Percentiles rank a stretch among this genome's conserved stretches.
Conservation (phyloP, 257 asterid genomes). For the Penstemon barbatus region DNA sequence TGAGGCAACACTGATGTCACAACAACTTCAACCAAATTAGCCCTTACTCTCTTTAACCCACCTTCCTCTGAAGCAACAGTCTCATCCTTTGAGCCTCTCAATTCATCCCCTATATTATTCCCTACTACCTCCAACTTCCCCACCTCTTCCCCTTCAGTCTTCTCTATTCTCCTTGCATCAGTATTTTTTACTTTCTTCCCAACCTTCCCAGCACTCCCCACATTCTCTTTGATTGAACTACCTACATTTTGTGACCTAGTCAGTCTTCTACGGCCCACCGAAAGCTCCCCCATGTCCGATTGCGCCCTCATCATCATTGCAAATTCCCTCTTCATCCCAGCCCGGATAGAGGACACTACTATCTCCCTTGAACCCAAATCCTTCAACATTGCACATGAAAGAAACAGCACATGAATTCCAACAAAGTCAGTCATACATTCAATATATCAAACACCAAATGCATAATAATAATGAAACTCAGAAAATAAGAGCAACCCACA, state of each 20-base stretch:
- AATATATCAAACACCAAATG: too few species aligned
- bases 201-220: constrained; percentile 24
- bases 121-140: constrained; percentile 23
- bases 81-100: not conserved
- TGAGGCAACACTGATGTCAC: constrained; percentile 20
- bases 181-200: constrained; percentile 27
- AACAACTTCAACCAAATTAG: too few species aligned
- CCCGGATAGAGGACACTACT: constrained; percentile 60
- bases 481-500: too few species aligned
- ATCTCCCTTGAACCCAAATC: constrained; percentile 50
- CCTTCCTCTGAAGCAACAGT: constrained; percentile 27
- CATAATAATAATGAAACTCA: too few species aligned
- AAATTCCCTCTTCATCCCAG: constrained; percentile 89
- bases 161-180: constrained; percentile 41
- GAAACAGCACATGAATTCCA: too few species aligned
- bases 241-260: constrained; percentile 63
- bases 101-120: constrained; percentile 4
- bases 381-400: not conserved
- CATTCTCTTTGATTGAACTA: constrained; percentile 29
- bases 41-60: not conserved
- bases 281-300: constrained; percentile 46
- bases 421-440: too few species aligned
- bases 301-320: constrained; percentile 76
- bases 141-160: constrained; percentile 28
- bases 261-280: constrained; percentile 54